A percentile compares a stretch with the other conserved stretches of the same genome.
Conservation (phyloP, 306 rosid species). For the Prunus kanzakura region DNA sequence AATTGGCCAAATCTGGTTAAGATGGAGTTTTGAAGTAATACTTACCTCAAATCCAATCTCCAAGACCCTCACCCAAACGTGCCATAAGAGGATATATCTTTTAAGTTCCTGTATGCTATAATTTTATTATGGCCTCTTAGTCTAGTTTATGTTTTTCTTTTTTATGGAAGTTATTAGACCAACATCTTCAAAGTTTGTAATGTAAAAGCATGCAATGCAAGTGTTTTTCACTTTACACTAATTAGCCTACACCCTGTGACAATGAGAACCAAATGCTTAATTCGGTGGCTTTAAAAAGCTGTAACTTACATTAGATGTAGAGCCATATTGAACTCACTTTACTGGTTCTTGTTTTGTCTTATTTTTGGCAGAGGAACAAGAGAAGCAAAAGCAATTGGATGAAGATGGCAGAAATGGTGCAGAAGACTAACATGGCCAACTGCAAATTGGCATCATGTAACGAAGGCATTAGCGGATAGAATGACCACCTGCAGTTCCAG, state of each 20-base stretch:
- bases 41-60: not conserved
- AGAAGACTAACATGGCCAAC: not conserved
- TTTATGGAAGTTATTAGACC: not conserved
- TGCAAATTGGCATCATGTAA: not conserved
- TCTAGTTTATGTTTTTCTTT: not conserved
- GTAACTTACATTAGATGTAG: not conserved
- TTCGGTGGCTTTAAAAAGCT: not conserved
- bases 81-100: not conserved
- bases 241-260: not conserved
- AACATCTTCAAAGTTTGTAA: not conserved
- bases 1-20: not conserved
- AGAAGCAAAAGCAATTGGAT: conserved; percentile 57
- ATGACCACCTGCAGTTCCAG: not conserved
- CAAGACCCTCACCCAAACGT: not conserved
- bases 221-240: not conserved
- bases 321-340: not conserved
- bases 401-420: conserved; percentile 48
- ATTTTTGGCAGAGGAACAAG: conserved; percentile 66
- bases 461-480: not conserved
- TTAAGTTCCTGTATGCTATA: not conserved
- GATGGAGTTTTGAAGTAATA: not conserved
- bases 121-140: not conserved
- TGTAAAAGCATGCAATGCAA: not conserved
- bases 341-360: not conserved
- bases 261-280: not conserved